Conservation (phyloP, 768 basidiomycete genomes). For the Kwoniella sp. region DNA sequence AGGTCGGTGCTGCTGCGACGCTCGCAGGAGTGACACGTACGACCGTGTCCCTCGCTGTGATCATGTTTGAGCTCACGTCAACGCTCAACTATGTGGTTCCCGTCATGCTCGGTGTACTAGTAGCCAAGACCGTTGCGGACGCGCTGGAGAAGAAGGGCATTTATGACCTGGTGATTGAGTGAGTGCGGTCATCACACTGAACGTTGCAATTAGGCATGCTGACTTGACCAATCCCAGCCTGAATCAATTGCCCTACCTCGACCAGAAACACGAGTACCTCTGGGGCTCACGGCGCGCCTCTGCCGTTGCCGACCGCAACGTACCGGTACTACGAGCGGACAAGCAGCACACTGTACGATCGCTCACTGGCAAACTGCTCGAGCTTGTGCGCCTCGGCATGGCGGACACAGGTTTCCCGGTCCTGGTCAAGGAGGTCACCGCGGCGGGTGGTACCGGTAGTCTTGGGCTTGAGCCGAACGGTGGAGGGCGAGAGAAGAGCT, state of each 20-base stretch:
- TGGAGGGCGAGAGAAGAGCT: conserved; percentile 29
- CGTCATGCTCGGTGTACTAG: conserved; percentile 57
- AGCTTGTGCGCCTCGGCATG: conserved; percentile 56
- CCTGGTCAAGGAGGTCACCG: conserved; percentile 54
- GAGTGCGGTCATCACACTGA: conserved; percentile 20
- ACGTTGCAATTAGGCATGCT: not conserved
- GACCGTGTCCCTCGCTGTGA: conserved; percentile 86
- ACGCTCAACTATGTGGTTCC: conserved; percentile 77
- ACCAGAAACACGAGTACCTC: conserved; percentile 80
- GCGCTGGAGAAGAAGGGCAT: conserved; percentile 88
- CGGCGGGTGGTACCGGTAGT: not conserved
- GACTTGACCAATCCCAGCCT: conserved; percentile 53
- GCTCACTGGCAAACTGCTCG: conserved; percentile 67
- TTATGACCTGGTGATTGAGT: conserved; percentile 93
- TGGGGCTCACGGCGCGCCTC: conserved; percentile 73
- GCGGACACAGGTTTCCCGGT: conserved; percentile 79
- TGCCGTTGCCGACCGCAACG: conserved; percentile 67
- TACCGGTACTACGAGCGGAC: conserved; percentile 69
- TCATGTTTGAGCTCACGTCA: conserved; percentile 91
- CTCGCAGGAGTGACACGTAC: conserved; percentile 91
- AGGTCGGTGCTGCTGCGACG: conserved; percentile 78
- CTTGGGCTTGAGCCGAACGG: not conserved
- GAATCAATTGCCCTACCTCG: conserved; percentile 84
- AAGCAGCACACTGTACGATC: conserved; percentile 69
- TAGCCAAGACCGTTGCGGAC: conserved; percentile 86